Conservation (phyloP, 2,329 filamentous ascomycete genomes). For the Scytalidium sp. region DNA sequence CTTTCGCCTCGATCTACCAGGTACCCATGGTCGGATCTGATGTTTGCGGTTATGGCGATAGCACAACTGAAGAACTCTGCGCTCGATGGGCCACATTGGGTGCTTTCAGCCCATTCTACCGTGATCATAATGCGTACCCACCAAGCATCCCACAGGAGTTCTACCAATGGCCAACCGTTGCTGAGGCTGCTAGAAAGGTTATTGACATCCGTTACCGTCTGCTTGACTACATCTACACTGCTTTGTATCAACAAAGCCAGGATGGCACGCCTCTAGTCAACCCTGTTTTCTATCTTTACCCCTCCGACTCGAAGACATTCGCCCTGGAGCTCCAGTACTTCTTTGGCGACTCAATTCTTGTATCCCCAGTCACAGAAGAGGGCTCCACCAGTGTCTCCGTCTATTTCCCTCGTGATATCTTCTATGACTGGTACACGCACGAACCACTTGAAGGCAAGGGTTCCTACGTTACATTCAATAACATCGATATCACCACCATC, state of each 20-base stretch:
- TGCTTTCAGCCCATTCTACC: constrained; percentile 73
- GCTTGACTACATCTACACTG: constrained; percentile 79
- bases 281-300: constrained; percentile 73
- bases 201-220: constrained; percentile 72
- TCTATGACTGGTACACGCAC: constrained; percentile 51
- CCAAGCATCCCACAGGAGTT: constrained; percentile 63
- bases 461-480: constrained; percentile 31
- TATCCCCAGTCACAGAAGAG: constrained; percentile 46
- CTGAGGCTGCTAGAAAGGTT: constrained; percentile 62
- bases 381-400: constrained; percentile 40
- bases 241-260: constrained; percentile 55
- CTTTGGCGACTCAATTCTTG: constrained; percentile 44
- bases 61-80: constrained; percentile 67
- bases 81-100: constrained; percentile 73
- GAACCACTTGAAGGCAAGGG: constrained; percentile 39
- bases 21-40: constrained; percentile 69
- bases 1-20: constrained; percentile 64
- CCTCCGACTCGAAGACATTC: constrained; percentile 42
- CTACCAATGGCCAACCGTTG: constrained; percentile 65
- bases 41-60: constrained; percentile 71
- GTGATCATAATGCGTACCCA: constrained; percentile 62
- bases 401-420: constrained; percentile 47
- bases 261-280: constrained; percentile 64
- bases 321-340: constrained; percentile 48
- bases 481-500: constrained; percentile 47